Percentiles rank a stretch among this genome's conserved stretches.
Conservation (phyloP, 2,329 filamentous ascomycete genomes). For the Diplocarpon rosae region DNA sequence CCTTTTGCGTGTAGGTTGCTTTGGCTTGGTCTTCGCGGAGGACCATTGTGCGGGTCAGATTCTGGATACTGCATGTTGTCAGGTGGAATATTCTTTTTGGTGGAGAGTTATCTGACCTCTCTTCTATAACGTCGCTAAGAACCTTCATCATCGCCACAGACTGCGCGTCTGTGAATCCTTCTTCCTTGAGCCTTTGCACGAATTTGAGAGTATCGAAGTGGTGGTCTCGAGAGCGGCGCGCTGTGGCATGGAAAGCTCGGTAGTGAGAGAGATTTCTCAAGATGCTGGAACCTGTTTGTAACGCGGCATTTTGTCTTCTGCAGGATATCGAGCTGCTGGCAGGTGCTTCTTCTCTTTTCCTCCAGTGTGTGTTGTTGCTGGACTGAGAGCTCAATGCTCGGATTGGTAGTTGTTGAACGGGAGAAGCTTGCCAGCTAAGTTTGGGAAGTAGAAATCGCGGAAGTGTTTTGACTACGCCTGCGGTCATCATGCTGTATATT, state of each 20-base stretch:
- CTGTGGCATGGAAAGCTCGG: conserved; percentile 57
- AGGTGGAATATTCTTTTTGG: conserved; percentile 1
- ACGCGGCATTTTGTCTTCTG: conserved; percentile 4
- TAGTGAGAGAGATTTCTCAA: conserved; percentile 13
- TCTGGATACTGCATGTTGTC: conserved; percentile 61
- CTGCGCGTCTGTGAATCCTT: conserved; percentile 93
- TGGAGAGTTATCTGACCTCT: conserved; percentile 45
- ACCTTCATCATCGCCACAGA: conserved; percentile 98
- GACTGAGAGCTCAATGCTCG: conserved; percentile 18
- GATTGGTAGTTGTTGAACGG: conserved; percentile 13
- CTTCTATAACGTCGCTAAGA: conserved; percentile 90
- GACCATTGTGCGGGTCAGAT: conserved; percentile 95
- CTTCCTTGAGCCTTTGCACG: conserved; percentile 76
- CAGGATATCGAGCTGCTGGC: neutral
- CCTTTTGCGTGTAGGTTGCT: conserved; percentile 75
- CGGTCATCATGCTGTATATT: conserved; percentile 18
- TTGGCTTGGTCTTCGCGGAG: conserved; percentile 85
- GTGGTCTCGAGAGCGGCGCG: conserved; percentile 58
- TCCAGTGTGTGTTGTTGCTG: conserved; percentile 7
- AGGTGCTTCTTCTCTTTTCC: neutral
- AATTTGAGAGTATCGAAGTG: conserved; percentile 99
- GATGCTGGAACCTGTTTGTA: conserved; percentile 9
- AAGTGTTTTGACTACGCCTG: conserved; percentile 18
- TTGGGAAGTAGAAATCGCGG: conserved; percentile 26
- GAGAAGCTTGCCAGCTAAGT: conserved; percentile 25